Evolutionary conservation across 1,284 basidiomycete genomes (phyloP).

Genomic region (Sphagnurus paluster): DNA sequence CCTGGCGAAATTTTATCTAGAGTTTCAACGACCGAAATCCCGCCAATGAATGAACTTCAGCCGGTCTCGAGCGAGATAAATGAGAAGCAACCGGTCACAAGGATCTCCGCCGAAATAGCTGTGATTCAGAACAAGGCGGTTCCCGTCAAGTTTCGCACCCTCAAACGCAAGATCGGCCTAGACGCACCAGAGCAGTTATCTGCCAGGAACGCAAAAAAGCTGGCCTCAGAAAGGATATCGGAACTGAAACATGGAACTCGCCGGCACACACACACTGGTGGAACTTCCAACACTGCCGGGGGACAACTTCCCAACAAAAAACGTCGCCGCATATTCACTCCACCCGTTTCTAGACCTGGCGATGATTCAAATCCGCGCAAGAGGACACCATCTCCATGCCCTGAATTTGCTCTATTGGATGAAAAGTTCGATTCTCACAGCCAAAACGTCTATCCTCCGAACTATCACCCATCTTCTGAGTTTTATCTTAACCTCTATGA

Average conservation of each 20-base stretch:
- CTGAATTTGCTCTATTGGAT: slow-evolving; percentile 27
- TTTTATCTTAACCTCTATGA: slow-evolving; percentile 12
- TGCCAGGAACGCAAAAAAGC: slow-evolving; percentile 13
- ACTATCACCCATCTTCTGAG: slow-evolving; percentile 14
- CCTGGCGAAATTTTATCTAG: too few species aligned
- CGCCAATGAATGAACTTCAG: not conserved
- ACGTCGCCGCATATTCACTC: not conserved
- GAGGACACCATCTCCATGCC: slow-evolving; percentile 21
- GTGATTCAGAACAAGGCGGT: too few species aligned
- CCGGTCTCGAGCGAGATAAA: not conserved
- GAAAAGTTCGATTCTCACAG: slow-evolving; percentile 10
- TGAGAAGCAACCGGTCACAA: not conserved
- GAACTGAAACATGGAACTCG: slow-evolving; percentile 5
- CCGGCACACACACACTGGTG: slow-evolving; percentile 1
- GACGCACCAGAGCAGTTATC: slow-evolving; percentile 3
- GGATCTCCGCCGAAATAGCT: too few species aligned
- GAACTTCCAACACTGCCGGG: not conserved
- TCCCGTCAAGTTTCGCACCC: not conserved
- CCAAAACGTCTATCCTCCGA: slow-evolving; percentile 4
- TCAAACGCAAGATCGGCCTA: not conserved
- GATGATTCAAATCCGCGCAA: not conserved
- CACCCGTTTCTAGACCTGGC: not conserved
- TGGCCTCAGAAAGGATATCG: slow-evolving; percentile 18
- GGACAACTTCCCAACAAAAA: not conserved
- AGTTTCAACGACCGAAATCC: not conserved